Evolutionary conservation across 2,329 filamentous ascomycete genomes (phyloP).

Genomic region (Cladophialophora psammophila): DNA sequence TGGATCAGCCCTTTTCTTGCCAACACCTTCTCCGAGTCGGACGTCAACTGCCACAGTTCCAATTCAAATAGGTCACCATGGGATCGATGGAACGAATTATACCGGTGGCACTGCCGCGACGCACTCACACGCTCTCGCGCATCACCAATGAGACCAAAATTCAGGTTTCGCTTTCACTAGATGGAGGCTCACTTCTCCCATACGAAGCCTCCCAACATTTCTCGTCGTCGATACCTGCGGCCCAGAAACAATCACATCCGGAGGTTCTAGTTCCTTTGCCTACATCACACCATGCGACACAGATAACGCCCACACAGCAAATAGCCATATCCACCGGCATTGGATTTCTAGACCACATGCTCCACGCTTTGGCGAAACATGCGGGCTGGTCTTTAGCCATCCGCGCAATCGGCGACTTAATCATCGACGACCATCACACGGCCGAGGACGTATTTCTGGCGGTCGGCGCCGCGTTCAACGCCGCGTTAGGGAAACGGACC

Average conservation of each 20-base stretch:
- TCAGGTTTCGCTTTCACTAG: conserved; percentile 87
- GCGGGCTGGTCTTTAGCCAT: conserved; percentile 90
- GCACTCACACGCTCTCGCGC: conserved; percentile 80
- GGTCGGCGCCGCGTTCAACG: conserved; percentile 82
- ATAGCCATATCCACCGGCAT: conserved; percentile 93
- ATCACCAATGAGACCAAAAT: conserved; percentile 99
- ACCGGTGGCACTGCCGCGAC: conserved; percentile 55
- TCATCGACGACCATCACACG: conserved; percentile 99
- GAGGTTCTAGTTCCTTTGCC: conserved; percentile 52
- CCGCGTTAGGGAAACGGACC: conserved; percentile 76
- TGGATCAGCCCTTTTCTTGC: background rate
- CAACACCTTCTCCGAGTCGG: conserved; percentile 2
- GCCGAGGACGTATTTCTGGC: conserved; percentile 95
- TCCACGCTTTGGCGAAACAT: conserved; percentile 95
- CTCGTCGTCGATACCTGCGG: conserved; percentile 29
- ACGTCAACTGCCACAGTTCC: background rate
- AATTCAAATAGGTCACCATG: conserved; percentile 21
- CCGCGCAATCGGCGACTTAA: conserved; percentile 84
- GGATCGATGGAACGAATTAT: conserved; percentile 34
- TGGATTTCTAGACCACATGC: conserved; percentile 98
- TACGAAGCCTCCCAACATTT: conserved; percentile 38
- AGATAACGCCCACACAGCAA: conserved; percentile 81
- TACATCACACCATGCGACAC: conserved; percentile 75
- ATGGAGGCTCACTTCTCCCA: conserved; percentile 70
- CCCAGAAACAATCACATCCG: conserved; percentile 51